Percentiles rank a stretch among this genome's conserved stretches.
phyloP scores from a whole-genome alignment of 202 grass and related monocot genomes.

The Panicum hallii region DNA sequence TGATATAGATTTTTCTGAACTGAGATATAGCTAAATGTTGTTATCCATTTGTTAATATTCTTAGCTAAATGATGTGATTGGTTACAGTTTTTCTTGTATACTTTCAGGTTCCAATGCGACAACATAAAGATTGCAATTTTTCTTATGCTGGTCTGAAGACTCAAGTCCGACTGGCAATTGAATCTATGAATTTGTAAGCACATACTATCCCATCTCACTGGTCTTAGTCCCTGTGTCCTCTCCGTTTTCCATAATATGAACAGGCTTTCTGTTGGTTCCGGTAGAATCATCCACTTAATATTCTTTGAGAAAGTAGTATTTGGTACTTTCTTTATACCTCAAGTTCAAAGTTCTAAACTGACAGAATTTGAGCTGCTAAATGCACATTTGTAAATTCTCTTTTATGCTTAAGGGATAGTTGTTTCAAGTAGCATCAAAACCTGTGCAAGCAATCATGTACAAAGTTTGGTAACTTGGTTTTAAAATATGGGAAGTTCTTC shows the following conservation, averaged over 20 bases:
- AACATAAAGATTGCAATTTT: constrained; percentile 99
- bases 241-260: constrained; percentile 36
- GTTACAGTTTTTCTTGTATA: constrained; percentile 35
- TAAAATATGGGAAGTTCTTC: not conserved
- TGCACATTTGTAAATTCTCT: not conserved
- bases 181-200: constrained; percentile 79
- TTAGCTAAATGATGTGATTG: constrained; percentile 29
- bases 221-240: not conserved
- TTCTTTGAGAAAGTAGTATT: constrained; percentile 24
- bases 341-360: constrained; percentile 31
- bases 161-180: constrained; percentile 94
- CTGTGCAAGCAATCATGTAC: not conserved
- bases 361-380: constrained; percentile 22
- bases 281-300: constrained; percentile 15
- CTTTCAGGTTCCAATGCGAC: constrained; percentile 90
- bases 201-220: constrained; percentile 1
- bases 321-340: not conserved
- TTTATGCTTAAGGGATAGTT: not conserved
- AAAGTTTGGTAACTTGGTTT: constrained; percentile 8
- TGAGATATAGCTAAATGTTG: constrained; percentile 21
- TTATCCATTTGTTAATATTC: not conserved
- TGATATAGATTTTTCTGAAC: constrained; percentile 23
- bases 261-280: constrained; percentile 19
- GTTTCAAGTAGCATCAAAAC: constrained; percentile 24
- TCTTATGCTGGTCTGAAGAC: constrained; percentile 99